Evolutionary conservation across 164 flowering plant genomes (phyloP).

Genomic region (Umbilicus rupestris): DNA sequence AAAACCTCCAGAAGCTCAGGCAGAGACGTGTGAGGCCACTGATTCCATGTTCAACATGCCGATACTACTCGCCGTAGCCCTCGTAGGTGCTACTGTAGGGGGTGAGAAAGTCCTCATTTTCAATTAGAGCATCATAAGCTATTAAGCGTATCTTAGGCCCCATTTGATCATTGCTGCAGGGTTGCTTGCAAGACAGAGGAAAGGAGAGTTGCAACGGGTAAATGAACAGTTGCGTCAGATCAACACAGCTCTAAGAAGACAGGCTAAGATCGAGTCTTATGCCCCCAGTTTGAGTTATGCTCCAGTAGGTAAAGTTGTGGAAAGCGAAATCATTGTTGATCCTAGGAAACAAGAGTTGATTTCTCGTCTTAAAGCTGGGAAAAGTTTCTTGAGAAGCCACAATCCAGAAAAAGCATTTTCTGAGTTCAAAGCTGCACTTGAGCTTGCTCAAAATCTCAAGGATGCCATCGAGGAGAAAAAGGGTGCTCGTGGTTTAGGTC

Average conservation of each 20-base stretch:
- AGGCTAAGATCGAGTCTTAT: slow-evolving; percentile 93
- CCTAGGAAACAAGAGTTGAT: slow-evolving; percentile 65
- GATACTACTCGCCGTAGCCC: background rate
- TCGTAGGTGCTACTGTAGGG: slow-evolving; percentile 9
- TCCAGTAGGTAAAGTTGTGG: slow-evolving; percentile 54
- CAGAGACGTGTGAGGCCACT: background rate
- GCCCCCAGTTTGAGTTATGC: slow-evolving; percentile 93
- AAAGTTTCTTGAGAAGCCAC: slow-evolving; percentile 72
- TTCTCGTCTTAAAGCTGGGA: slow-evolving; percentile 57
- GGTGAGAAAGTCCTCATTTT: slow-evolving; percentile 9
- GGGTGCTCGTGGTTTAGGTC: slow-evolving; percentile 93
- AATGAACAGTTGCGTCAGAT: slow-evolving; percentile 92
- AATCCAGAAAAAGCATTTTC: slow-evolving; percentile 62
- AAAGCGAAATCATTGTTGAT: slow-evolving; percentile 76
- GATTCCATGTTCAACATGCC: slow-evolving; percentile 3
- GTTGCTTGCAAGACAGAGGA: slow-evolving; percentile 82
- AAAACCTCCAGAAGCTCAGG: background rate
- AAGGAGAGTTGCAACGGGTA: slow-evolving; percentile 52
- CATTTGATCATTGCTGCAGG: slow-evolving; percentile 28
- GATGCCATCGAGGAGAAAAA: slow-evolving; percentile 87
- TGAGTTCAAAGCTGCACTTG: slow-evolving; percentile 70
- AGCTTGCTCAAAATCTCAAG: slow-evolving; percentile 60
- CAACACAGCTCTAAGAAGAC: slow-evolving; percentile 82
- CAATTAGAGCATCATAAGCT: no score
- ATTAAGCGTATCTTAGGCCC: no score